These are phyloP conservation scores for Apostasia ramifera DNA, from an alignment of 106 monocot species.

Conservation along the genomic window DNA sequence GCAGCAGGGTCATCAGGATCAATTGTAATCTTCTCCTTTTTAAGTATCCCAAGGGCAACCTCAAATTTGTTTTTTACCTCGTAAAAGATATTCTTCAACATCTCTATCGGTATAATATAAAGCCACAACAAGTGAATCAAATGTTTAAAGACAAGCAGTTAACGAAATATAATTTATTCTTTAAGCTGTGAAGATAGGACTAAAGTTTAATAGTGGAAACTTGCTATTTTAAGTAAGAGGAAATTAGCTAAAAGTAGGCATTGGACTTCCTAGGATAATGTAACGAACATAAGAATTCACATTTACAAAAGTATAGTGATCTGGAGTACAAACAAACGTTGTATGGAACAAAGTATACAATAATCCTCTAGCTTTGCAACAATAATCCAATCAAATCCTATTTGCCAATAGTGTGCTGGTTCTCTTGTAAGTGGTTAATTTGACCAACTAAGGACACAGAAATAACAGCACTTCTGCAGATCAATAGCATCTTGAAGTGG, in stretches of 20 bases:
- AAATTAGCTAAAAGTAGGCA: background rate
- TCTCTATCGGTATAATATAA: slow-evolving; percentile 42
- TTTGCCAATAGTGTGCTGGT: too few species aligned
- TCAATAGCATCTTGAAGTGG: too few species aligned
- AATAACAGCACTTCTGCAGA: too few species aligned
- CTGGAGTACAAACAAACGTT: too few species aligned
- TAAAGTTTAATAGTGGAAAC: background rate
- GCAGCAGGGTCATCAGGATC: slow-evolving; percentile 85
- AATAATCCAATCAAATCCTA: too few species aligned
- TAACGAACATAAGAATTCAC: background rate
- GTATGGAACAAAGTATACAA: too few species aligned
- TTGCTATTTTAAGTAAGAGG: background rate
- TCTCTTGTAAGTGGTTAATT: too few species aligned
- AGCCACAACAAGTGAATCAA: background rate
- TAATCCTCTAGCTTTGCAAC: too few species aligned
- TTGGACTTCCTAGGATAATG: background rate
- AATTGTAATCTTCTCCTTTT: slow-evolving; percentile 83
- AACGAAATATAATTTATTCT: background rate
- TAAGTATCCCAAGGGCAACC: slow-evolving; percentile 52
- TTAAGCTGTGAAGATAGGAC: background rate
- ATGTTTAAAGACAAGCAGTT: background rate
- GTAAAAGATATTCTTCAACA: slow-evolving; percentile 87
- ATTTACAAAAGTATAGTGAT: background rate
- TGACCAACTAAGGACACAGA: too few species aligned
- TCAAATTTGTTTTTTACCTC: slow-evolving; percentile 97